Evolutionary conservation across 768 basidiomycete species (phyloP).

Genomic region (Hericium erinaceus): DNA sequence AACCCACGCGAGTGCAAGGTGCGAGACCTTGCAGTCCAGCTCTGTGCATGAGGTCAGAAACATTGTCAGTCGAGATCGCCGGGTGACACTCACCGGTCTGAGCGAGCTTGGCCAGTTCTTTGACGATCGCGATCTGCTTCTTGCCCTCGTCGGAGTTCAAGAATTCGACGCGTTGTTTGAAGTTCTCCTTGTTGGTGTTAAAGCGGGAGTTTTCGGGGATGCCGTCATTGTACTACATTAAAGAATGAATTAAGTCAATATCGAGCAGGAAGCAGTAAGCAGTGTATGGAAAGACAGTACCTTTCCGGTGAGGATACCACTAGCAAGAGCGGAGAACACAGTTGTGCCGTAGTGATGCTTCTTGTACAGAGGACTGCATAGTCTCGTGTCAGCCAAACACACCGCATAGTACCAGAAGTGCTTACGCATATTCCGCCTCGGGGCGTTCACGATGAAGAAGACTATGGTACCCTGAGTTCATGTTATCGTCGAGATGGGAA

Average conservation of each 20-base stretch:
- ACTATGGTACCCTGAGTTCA: slow-evolving; percentile 19
- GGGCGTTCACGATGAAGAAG: slow-evolving; percentile 45
- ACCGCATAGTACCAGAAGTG: neutral
- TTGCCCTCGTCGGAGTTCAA: slow-evolving; percentile 33
- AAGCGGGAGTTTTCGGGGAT: slow-evolving; percentile 44
- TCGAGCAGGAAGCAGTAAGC: neutral
- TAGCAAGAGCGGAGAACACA: slow-evolving; percentile 47
- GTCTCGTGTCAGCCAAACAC: neutral
- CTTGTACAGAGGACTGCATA: slow-evolving; percentile 27
- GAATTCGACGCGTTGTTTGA: slow-evolving; percentile 31
- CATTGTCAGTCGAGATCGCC: too few species aligned
- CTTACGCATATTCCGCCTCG: slow-evolving; percentile 40
- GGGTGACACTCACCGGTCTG: slow-evolving; percentile 19
- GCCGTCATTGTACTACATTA: slow-evolving; percentile 35
- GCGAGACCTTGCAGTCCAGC: slow-evolving; percentile 38
- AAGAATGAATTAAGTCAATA: too few species aligned
- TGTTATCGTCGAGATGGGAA: neutral
- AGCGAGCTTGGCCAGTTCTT: slow-evolving; percentile 36
- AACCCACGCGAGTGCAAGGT: slow-evolving; percentile 50
- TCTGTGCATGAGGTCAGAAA: slow-evolving; percentile 17
- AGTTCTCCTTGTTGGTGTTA: slow-evolving; percentile 36
- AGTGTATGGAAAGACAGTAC: slow-evolving; percentile 11
- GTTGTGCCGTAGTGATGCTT: slow-evolving; percentile 40
- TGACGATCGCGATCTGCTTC: slow-evolving; percentile 39
- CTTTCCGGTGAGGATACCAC: slow-evolving; percentile 52